Evolutionary conservation across 2,329 filamentous ascomycete genomes (phyloP).

Genomic region (Beauveria caledonica): DNA sequence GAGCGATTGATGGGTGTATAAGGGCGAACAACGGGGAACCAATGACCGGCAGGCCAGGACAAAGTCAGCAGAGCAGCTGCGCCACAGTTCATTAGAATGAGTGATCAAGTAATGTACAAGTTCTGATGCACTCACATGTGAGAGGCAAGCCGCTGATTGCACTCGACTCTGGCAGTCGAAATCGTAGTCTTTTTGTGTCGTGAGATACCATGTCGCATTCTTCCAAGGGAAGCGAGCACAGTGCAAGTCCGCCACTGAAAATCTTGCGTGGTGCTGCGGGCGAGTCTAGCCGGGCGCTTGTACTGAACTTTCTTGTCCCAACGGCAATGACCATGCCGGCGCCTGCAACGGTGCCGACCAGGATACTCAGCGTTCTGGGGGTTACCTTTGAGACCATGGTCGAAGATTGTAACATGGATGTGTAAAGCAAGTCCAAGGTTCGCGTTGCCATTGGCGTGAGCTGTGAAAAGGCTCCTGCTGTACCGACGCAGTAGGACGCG

Average conservation of each 20-base stretch:
- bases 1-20: not conserved
- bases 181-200: not conserved
- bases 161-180: not conserved
- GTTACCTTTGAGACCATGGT: not conserved
- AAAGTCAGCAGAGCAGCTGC: not conserved
- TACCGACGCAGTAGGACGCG: not conserved
- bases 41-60: not conserved
- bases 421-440: not conserved
- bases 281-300: not conserved
- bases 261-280: not conserved
- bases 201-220: not conserved
- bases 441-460: not conserved
- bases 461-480: not conserved
- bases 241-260: slow-evolving; percentile 16
- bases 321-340: not conserved
- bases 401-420: not conserved
- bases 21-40: not conserved
- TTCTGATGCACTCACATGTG: not conserved
- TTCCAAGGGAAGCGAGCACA: not conserved
- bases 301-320: not conserved
- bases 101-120: too few relatives aligned
- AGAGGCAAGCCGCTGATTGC: not conserved
- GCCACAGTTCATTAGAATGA: not conserved
- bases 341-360: not conserved
- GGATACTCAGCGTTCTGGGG: not conserved